Base-by-base conservation (phyloP, 176 grass and related monocot genomes). In the Ananas comosus region DNA sequence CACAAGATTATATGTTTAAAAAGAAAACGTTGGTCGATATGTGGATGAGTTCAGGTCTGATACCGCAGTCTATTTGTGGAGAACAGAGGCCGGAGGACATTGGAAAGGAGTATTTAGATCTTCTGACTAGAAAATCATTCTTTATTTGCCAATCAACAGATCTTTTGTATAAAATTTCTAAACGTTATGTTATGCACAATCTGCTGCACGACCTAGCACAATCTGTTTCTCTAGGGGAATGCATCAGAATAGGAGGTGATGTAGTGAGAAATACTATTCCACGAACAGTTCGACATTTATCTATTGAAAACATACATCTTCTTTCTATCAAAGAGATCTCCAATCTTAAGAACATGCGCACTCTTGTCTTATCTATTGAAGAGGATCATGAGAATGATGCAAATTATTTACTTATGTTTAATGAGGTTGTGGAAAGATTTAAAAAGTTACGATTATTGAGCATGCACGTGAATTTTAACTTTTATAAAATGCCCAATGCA, bases 1-100 rank as follows among this genome's bases (percentile, higher is more conserved):
- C 69, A 1, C 25, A 47, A 67, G 63, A 56, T 16, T 21, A 51
- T 28, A 4, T 16, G 0, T 63, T 80, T 59, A 50, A 27, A 10
- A 71, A 68, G 16, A 10, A n/a, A 24, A 22, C 73, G 19, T 67
- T 80, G 50, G 50, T 74, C 2, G 0, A 68, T 9, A 59, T 64
- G 12, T 80, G 78, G 78, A 53, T 80, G 42, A 58, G 25, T 50
- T 21, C 70, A 66, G 76, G 76, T 23, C 70, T 78, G 23, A 61
- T 78, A 17, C 24, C 12, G 2, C 1, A 70, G 10, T n/a, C 25
- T 27, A 27, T 27, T 27, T 33, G 49, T 70, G 76, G 33, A 25
- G 51, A 28, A 6, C 48, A 33, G 9, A 11, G 51, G 28, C 76
- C 67, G 24, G 76, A 70, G 33, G 76, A 78, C 56, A 13, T 78